Conservation (phyloP, 2,329 filamentous ascomycete species). For the Fusarium nelsonii region DNA sequence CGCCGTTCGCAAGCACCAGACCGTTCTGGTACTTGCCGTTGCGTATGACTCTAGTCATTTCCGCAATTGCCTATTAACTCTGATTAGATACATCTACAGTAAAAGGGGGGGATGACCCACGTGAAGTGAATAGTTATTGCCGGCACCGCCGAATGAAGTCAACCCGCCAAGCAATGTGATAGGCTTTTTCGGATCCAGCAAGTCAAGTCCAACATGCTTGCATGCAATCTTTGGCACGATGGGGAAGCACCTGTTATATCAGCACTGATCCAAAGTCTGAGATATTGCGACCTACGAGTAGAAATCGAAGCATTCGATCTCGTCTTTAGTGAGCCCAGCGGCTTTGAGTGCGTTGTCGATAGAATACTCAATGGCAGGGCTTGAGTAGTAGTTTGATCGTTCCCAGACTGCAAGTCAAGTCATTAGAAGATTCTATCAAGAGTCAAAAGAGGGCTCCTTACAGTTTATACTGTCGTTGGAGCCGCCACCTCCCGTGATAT, state of each 20-base stretch:
- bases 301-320: constrained; percentile 73
- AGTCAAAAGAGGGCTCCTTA: constrained; percentile 56
- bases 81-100: neutral
- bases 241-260: constrained; percentile 69
- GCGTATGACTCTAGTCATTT: constrained; percentile 67
- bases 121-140: constrained; percentile 79
- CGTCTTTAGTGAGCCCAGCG: constrained; percentile 60
- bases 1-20: constrained; percentile 74
- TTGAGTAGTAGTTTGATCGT: constrained; percentile 68
- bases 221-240: constrained; percentile 77
- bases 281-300: constrained; percentile 63
- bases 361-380: constrained; percentile 68
- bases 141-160: constrained; percentile 77
- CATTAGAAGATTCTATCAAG: accelerated
- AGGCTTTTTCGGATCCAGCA: constrained; percentile 60
- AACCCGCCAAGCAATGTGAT: constrained; percentile 74
- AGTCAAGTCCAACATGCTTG: constrained; percentile 67
- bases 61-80: constrained; percentile 56
- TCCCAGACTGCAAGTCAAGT: constrained; percentile 65
- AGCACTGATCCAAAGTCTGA: accelerated
- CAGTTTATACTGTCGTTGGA: constrained; percentile 63
- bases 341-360: constrained; percentile 65
- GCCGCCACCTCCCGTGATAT: constrained; percentile 72
- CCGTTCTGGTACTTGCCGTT: constrained; percentile 61
- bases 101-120: constrained; percentile 51